phyloP scores from a whole-genome alignment of 768 basidiomycete genomes.

The Boletus sp. region DNA sequence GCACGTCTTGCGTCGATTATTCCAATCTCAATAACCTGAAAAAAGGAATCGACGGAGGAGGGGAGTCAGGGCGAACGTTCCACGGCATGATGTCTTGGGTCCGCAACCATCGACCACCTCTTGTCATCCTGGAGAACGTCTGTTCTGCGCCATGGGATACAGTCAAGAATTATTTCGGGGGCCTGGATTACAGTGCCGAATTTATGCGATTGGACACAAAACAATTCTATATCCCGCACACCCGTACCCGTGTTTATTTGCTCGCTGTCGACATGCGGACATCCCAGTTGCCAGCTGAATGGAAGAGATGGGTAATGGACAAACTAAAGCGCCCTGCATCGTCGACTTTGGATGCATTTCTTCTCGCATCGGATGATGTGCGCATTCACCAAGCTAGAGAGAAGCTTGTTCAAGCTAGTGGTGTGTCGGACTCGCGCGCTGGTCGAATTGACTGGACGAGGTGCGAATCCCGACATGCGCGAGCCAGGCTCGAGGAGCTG shows the following conservation, averaged over 20 bases:
- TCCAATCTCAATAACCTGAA: conserved; percentile 94
- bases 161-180: conserved; percentile 73
- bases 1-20: conserved; percentile 96
- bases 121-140: conserved; percentile 96
- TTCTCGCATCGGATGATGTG: conserved; percentile 88
- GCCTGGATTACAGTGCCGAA: conserved; percentile 71
- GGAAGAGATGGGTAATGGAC: conserved; percentile 58
- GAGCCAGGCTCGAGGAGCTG: conserved; percentile 78
- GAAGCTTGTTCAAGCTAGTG: conserved; percentile 71
- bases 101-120: conserved; percentile 74
- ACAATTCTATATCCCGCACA: conserved; percentile 91
- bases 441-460: conserved; percentile 88
- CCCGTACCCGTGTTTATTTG: conserved; percentile 86
- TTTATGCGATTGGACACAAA: conserved; percentile 77
- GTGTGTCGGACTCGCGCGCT: conserved; percentile 57
- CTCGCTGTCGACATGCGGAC: conserved; percentile 67
- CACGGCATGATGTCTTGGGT: conserved; percentile 96
- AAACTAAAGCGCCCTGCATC: conserved; percentile 82
- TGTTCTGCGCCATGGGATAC: conserved; percentile 83
- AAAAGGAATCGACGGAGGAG: conserved; percentile 83
- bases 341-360: conserved; percentile 84
- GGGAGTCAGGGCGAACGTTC: conserved; percentile 93
- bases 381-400: conserved; percentile 87
- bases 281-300: conserved; percentile 60
- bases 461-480: conserved; percentile 89